Base-by-base conservation (phyloP, 805 yeast genomes). In the Candida dajiaensis region DNA sequence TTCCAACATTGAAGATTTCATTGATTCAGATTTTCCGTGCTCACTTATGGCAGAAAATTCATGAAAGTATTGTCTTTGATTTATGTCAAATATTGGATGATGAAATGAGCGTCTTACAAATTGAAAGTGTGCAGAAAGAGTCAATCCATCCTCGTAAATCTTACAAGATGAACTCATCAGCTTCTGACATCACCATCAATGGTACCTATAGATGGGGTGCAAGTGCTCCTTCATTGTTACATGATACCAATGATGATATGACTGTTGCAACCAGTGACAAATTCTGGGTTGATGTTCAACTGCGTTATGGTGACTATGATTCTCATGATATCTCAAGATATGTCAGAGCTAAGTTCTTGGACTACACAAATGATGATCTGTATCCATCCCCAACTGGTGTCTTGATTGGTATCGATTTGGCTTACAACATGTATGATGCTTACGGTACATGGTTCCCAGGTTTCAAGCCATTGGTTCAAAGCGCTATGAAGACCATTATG, bases 361-460 rank as follows among this genome's bases (percentile, higher is more conserved):
- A 94, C 59, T 94, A 94, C 59, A 92, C 97, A 2, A 78, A 88
- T 1, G 99, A 94, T 63, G 84, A 80, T 51, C 72, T 83, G 46
- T 94, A 94, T 62, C 98, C 99, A 4, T 84, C 95, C 2, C 88
- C 96, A 2, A 87, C 97, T 0, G 99, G 99, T 51, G 74, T 87
- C 11, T 78, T 94, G 75, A 76, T 94, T 42, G 96, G 95, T 38
- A 76, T 94, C 50, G 99, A 94, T 66, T 71, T 94, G 53, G 96
- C 98, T 0, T 94, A 94, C 63, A 94, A 94, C 64, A 87, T 89
- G 84, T 90, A 85, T 62, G 97, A 89, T 65, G 90, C 96, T 0
- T 94, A 89, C 65, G 99, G 99, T 28, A 89, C 88, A 58, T 94
- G 99, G 99, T 86, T 94, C 69, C 92, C 95, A 3, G 98, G 98